These are phyloP conservation scores for Beta macrorhiza DNA, from an alignment of 179 eudicot species.

Conservation along the genomic window DNA sequence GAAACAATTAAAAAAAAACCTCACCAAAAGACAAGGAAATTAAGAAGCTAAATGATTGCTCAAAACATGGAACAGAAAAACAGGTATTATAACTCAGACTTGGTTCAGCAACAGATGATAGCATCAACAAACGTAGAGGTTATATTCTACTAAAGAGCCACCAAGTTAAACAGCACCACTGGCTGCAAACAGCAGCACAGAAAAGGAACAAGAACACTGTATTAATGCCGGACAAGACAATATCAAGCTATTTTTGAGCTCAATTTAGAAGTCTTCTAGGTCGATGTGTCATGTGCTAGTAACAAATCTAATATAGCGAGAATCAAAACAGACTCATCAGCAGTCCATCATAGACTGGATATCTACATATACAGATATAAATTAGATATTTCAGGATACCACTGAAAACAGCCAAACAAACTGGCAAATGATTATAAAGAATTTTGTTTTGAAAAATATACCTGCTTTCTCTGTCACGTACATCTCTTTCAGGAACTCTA, in stretches of 20 bases:
- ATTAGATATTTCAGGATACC: background rate
- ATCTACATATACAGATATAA: background rate
- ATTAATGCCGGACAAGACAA: constrained; percentile 1
- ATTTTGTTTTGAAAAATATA: constrained; percentile 2
- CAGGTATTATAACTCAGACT: background rate
- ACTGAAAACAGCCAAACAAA: constrained; percentile 4
- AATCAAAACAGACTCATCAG: background rate
- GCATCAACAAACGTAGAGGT: background rate
- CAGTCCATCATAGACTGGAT: background rate
- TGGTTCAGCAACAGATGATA: background rate
- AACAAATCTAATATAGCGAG: background rate
- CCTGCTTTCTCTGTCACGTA: constrained; percentile 38
- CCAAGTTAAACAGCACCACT: background rate
- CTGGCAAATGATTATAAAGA: background rate
- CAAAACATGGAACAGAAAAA: constrained; percentile 7
- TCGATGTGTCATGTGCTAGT: background rate
- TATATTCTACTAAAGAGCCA: too few species aligned
- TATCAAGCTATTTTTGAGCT: background rate
- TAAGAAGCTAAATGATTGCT: background rate
- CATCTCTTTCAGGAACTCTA: constrained; percentile 29
- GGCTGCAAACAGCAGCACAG: background rate
- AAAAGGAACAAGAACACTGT: background rate
- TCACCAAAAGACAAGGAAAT: background rate
- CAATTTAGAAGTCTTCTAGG: background rate
- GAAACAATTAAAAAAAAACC: background rate